Conservation (phyloP, 2,329 filamentous ascomycete genomes). For the Monosporascus sp. region DNA sequence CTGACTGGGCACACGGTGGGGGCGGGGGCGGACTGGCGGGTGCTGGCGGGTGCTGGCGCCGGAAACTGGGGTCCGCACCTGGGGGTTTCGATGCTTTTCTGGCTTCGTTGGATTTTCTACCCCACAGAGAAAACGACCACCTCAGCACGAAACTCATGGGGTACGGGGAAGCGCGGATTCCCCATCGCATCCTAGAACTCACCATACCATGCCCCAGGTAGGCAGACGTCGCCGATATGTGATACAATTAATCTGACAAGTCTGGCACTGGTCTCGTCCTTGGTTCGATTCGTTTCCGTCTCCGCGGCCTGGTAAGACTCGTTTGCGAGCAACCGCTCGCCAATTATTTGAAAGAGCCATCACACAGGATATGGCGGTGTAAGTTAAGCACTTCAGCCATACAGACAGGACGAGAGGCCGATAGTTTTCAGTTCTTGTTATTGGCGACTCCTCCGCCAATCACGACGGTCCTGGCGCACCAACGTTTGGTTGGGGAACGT, state of each 20-base stretch:
- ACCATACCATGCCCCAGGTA: neutral
- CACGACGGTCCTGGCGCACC: neutral
- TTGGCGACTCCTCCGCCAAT: neutral
- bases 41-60: neutral
- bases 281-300: neutral
- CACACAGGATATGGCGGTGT: neutral
- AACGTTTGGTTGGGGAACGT: neutral
- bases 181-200: neutral
- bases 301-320: neutral
- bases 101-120: neutral
- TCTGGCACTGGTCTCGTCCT: neutral
- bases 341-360: neutral
- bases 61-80: neutral
- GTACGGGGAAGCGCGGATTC: neutral
- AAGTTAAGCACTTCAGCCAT: neutral
- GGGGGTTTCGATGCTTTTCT: neutral
- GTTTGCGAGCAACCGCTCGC: neutral
- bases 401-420: neutral
- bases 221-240: neutral
- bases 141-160: neutral
- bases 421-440: neutral
- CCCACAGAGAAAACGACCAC: neutral
- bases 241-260: neutral
- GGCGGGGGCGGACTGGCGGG: neutral
- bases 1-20: neutral